phyloP scores from a whole-genome alignment of 1,284 basidiomycete species.

The Cystobasidium pallidum region DNA sequence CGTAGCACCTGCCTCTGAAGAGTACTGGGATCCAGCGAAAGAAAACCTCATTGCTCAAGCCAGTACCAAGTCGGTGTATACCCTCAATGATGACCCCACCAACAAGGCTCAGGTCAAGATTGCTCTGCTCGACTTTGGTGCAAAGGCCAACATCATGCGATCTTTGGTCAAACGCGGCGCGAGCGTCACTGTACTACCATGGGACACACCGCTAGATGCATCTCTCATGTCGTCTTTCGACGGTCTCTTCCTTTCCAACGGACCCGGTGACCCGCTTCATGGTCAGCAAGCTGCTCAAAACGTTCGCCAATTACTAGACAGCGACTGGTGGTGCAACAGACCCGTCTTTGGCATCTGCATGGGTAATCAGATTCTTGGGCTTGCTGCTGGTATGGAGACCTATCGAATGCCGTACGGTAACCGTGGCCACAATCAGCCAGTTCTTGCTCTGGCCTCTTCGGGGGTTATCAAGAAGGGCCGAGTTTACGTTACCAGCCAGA shows the following conservation, averaged over 20 bases:
- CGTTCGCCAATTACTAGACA: conserved; percentile 73
- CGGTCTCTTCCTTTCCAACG: conserved; percentile 94
- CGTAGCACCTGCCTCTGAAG: conserved; percentile 66
- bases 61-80: conserved; percentile 82
- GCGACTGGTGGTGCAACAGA: conserved; percentile 73
- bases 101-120: conserved; percentile 77
- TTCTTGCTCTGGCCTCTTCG: conserved; percentile 84
- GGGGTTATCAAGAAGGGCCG: conserved; percentile 92
- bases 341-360: conserved; percentile 99
- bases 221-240: conserved; percentile 64
- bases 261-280: conserved; percentile 89
- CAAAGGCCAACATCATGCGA: conserved; percentile 95
- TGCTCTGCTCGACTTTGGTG: conserved; percentile 95
- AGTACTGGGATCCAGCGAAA: conserved; percentile 88
- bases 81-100: conserved; percentile 70
- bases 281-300: conserved; percentile 83
- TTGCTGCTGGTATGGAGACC: conserved; percentile 93
- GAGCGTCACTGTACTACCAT: conserved; percentile 91
- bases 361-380: conserved; percentile 96
- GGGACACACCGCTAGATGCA: conserved; percentile 67
- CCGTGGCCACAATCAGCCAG: conserved; percentile 98
- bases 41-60: conserved; percentile 94
- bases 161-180: conserved; percentile 87
- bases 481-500: conserved; percentile 85
- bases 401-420: conserved; percentile 98